Evolutionary conservation across 805 yeast species (phyloP).

Genomic region (Saccharomyces cerevisiae): DNA sequence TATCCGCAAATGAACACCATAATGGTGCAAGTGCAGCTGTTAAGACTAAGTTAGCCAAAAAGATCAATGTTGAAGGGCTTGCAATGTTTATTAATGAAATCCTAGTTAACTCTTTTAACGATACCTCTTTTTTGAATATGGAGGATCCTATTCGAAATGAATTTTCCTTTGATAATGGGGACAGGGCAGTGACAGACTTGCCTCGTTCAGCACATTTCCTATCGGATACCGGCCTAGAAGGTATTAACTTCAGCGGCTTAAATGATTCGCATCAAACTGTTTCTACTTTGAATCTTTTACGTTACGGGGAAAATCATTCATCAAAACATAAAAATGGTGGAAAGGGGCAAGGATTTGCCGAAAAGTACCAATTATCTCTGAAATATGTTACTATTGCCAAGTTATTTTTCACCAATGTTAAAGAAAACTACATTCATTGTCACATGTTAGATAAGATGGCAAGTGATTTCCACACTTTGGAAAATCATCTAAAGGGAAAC

Average conservation of each 20-base stretch:
- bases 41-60: not conserved
- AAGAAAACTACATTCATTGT: conserved; percentile 21
- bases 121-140: conserved; percentile 27
- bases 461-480: conserved; percentile 17
- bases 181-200: not conserved
- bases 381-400: conserved; percentile 24
- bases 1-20: not conserved
- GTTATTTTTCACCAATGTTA: conserved; percentile 19
- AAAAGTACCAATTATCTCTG: conserved; percentile 24
- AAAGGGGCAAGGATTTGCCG: conserved; percentile 21
- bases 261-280: conserved; percentile 3
- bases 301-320: not conserved
- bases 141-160: conserved; percentile 21
- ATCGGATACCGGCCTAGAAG: not conserved
- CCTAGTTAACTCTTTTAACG: conserved; percentile 27
- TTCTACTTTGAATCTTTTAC: not conserved
- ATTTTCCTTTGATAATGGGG: conserved; percentile 14
- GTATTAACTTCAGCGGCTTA: conserved; percentile 8
- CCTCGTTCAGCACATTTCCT: not conserved
- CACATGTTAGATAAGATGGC: conserved; percentile 23
- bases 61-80: conserved; percentile 17
- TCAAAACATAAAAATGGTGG: not conserved
- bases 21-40: not conserved
- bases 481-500: conserved; percentile 12
- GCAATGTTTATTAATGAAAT: conserved; percentile 26